Evolutionary conservation across 2,329 filamentous ascomycete genomes (phyloP).

Genomic region (Hymenoscyphus linearis): DNA sequence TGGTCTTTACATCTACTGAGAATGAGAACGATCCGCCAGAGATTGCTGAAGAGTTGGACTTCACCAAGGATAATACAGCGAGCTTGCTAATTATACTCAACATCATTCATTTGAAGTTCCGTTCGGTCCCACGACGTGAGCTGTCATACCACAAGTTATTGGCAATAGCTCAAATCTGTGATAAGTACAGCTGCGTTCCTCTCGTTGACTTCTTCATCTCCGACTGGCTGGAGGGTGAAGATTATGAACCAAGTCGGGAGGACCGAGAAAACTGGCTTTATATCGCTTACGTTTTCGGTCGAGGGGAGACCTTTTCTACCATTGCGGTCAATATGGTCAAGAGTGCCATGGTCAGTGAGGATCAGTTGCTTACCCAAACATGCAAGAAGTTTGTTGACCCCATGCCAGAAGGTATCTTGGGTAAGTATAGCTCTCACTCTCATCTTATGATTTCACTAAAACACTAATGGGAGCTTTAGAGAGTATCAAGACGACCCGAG

Average conservation of each 20-base stretch:
- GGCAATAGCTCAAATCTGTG: background rate
- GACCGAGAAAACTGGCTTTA: constrained; percentile 5
- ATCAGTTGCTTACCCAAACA: background rate
- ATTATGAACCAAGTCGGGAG: background rate
- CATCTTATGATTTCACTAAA: background rate
- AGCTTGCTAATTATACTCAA: constrained; percentile 5
- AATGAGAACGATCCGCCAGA: background rate
- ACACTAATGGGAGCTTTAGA: background rate
- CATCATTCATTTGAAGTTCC: constrained; percentile 12
- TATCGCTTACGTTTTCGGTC: constrained; percentile 7
- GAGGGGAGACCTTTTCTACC: background rate
- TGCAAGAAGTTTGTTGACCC: background rate
- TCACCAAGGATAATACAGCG: background rate
- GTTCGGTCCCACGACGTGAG: background rate
- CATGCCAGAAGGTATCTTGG: background rate
- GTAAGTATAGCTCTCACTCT: background rate
- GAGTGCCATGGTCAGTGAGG: background rate
- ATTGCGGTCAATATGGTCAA: background rate
- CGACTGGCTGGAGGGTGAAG: background rate
- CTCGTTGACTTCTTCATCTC: background rate
- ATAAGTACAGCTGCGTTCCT: constrained; percentile 2
- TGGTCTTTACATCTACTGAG: background rate
- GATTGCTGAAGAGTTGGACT: background rate
- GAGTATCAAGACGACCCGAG: background rate
- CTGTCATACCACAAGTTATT: background rate